These are phyloP conservation scores for Phytomonas sp. DNA, from an alignment of 208 protist genomes.

Conservation along the genomic window DNA sequence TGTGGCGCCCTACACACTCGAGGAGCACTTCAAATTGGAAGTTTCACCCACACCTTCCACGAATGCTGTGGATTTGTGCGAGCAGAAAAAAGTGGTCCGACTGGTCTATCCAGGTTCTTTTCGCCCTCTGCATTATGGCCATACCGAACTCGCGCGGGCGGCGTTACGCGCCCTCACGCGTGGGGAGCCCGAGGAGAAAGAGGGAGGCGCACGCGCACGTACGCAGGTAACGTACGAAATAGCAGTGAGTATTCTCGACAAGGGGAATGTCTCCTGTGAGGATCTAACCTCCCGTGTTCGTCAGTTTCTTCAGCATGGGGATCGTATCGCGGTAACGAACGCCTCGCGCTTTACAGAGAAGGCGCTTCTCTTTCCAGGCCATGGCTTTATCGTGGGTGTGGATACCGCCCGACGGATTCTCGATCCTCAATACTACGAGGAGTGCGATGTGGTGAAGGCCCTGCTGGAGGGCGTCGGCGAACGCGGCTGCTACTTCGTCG, in stretches of 20 bases:
- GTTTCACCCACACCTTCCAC: not conserved
- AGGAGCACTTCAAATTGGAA: slow-evolving; percentile 1
- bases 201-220: not conserved
- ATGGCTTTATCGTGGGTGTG: slow-evolving; percentile 66
- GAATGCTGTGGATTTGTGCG: not conserved
- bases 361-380: slow-evolving; percentile 44
- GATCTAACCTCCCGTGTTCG: slow-evolving; percentile 36
- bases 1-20: slow-evolving; percentile 6
- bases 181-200: slow-evolving; percentile 2
- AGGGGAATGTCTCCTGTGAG: slow-evolving; percentile 20
- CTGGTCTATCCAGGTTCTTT: slow-evolving; percentile 75
- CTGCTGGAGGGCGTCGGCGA: slow-evolving; percentile 19
- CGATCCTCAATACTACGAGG: slow-evolving; percentile 58
- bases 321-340: slow-evolving; percentile 49
- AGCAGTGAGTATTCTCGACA: slow-evolving; percentile 45
- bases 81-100: slow-evolving; percentile 8
- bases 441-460: slow-evolving; percentile 18
- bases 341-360: slow-evolving; percentile 60
- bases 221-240: slow-evolving; percentile 64
- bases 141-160: slow-evolving; percentile 55
- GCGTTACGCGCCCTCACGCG: slow-evolving; percentile 19
- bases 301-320: slow-evolving; percentile 36
- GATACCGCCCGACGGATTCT: slow-evolving; percentile 66
- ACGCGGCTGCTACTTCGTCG: slow-evolving; percentile 35
- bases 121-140: slow-evolving; percentile 66